Percentiles rank a stretch among this genome's conserved stretches.
These are phyloP conservation scores for Actinomucor elegans DNA, from an alignment of 371 early-diverging fungal species.

Conservation along the genomic window DNA sequence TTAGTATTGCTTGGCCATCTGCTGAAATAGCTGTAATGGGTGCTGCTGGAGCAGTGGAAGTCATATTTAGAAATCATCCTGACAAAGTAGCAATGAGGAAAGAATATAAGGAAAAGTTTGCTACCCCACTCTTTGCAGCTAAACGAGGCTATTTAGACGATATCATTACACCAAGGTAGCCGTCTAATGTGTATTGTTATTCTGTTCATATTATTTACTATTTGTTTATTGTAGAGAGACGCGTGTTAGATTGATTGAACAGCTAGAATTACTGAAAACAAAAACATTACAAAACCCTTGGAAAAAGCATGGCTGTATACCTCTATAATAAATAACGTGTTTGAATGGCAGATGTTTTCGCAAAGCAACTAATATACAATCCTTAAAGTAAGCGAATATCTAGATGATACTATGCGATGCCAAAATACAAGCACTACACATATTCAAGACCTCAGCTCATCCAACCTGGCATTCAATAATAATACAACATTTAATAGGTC, in stretches of 20 bases:
- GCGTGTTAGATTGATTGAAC: conserved; percentile 83
- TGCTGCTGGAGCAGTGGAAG: conserved; percentile 95
- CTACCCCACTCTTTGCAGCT: conserved; percentile 96
- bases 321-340: conserved; percentile 61
- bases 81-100: conserved; percentile 77
- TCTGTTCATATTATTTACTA: background rate
- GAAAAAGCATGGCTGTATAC: conserved; percentile 97
- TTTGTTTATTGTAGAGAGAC: conserved; percentile 51
- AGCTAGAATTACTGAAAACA: conserved; percentile 73
- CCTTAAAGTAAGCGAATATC: no score
- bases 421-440: no score
- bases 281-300: conserved; percentile 78
- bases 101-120: conserved; percentile 91
- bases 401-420: no score
- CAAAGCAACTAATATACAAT: no score
- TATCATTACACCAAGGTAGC: conserved; percentile 79
- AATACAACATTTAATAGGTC: no score
- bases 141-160: conserved; percentile 95
- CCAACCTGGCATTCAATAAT: no score
- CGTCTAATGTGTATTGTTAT: background rate
- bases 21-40: conserved; percentile 99
- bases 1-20: conserved; percentile 94
- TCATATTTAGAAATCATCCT: conserved; percentile 81
- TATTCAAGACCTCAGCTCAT: no score
- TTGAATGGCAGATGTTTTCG: no score